A percentile compares a stretch with the other conserved stretches of the same genome.
Conservation (phyloP, 768 basidiomycete species). For the Psilocybe subaeruginosa region DNA sequence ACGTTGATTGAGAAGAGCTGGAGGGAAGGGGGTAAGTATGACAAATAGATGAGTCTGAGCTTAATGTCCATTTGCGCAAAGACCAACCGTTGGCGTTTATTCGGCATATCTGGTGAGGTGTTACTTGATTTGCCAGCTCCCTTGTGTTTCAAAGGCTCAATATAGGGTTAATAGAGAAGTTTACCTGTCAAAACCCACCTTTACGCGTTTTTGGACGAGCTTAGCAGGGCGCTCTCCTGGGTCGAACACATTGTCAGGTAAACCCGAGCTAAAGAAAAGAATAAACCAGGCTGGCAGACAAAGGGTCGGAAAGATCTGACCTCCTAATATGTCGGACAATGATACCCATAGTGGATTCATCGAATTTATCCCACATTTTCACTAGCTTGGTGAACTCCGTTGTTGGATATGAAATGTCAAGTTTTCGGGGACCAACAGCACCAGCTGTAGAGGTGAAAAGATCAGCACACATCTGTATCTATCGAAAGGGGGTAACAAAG, state of each 20-base stretch:
- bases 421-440: slow-evolving; percentile 72
- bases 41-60: slow-evolving; percentile 25
- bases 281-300: neutral
- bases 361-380: slow-evolving; percentile 94
- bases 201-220: slow-evolving; percentile 72
- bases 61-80: slow-evolving; percentile 26
- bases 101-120: slow-evolving; percentile 71
- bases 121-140: slow-evolving; percentile 62
- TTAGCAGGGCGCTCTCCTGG: slow-evolving; percentile 78
- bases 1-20: slow-evolving; percentile 50
- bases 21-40: slow-evolving; percentile 24
- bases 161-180: slow-evolving; percentile 3
- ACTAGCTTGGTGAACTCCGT: slow-evolving; percentile 93
- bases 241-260: slow-evolving; percentile 86
- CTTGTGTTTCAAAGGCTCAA: slow-evolving; percentile 40
- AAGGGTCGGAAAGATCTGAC: slow-evolving; percentile 42
- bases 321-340: slow-evolving; percentile 92
- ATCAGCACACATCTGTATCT: neutral
- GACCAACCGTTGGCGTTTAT: slow-evolving; percentile 82
- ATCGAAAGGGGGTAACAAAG: slow-evolving; percentile 13
- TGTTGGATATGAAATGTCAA: slow-evolving; percentile 97
- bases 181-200: slow-evolving; percentile 43
- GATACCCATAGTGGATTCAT: slow-evolving; percentile 92
- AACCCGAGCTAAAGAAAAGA: slow-evolving; percentile 50
- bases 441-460: slow-evolving; percentile 54